These are phyloP conservation scores for Stagonosporopsis rhizophila DNA, from an alignment of 2,329 filamentous ascomycete species.

Conservation along the genomic window DNA sequence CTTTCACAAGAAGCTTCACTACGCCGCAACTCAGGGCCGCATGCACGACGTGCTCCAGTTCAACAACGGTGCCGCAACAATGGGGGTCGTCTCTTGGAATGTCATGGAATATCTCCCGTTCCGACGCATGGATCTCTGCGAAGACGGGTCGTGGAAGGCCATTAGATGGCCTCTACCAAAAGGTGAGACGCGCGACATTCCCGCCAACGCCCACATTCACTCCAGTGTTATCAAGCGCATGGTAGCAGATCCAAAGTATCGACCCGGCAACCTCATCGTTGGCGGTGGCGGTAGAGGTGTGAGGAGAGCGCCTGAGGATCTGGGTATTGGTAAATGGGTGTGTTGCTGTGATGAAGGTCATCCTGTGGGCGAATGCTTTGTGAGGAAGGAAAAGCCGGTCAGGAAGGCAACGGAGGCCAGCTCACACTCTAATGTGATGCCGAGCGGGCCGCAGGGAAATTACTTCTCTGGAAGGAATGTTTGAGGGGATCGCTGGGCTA, in stretches of 20 bases:
- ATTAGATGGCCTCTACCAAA: constrained; percentile 81
- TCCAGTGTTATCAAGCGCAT: constrained; percentile 77
- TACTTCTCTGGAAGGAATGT: constrained; percentile 8
- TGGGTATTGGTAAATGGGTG: constrained; percentile 77
- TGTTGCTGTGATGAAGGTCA: constrained; percentile 70
- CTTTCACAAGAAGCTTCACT: constrained; percentile 67
- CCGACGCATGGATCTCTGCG: constrained; percentile 76
- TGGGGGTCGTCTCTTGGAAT: constrained; percentile 72
- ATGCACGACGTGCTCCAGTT: constrained; percentile 77
- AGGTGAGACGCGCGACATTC: constrained; percentile 80
- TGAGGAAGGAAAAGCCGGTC: constrained; percentile 47
- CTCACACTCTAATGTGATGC: constrained; percentile 13
- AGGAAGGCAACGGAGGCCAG: constrained; percentile 25
- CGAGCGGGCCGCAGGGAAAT: constrained; percentile 11
- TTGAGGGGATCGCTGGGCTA: background rate
- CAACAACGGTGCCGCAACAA: constrained; percentile 62
- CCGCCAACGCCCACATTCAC: constrained; percentile 72
- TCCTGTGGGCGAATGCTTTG: constrained; percentile 72
- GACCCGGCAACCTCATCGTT: constrained; percentile 80
- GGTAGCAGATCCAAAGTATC: constrained; percentile 67
- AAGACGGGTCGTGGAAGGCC: constrained; percentile 77
- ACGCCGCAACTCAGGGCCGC: constrained; percentile 59
- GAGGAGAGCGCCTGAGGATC: constrained; percentile 64
- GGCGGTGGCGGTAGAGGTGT: constrained; percentile 78
- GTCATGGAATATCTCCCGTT: constrained; percentile 85